Conservation (phyloP, 2,329 filamentous ascomycete species). For the Bipolaris oryzae region DNA sequence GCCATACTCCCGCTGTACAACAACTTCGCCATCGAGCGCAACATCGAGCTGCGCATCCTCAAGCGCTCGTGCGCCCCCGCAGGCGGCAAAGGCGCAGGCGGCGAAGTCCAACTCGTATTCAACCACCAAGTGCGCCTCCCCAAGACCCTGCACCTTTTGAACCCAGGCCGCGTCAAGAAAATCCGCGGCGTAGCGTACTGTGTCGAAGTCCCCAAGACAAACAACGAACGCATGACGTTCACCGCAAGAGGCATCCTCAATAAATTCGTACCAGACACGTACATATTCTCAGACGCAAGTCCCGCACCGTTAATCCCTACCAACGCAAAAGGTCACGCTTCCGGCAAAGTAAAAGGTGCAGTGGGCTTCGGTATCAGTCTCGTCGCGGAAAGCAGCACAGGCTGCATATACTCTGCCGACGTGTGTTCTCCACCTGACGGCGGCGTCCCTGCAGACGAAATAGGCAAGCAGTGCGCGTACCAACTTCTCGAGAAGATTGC, state of each 20-base stretch:
- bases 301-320: conserved; percentile 67
- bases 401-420: conserved; percentile 87
- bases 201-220: conserved; percentile 87
- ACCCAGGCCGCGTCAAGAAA: conserved; percentile 81
- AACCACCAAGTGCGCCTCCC: conserved; percentile 91
- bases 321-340: conserved; percentile 69
- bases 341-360: conserved; percentile 66
- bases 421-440: conserved; percentile 74
- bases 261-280: conserved; percentile 80
- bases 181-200: conserved; percentile 94
- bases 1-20: conserved; percentile 89
- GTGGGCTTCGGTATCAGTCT: conserved; percentile 91
- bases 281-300: conserved; percentile 76
- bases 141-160: conserved; percentile 89
- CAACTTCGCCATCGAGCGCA: conserved; percentile 85
- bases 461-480: conserved; percentile 85
- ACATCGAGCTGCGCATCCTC: conserved; percentile 83
- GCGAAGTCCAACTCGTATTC: conserved; percentile 91
- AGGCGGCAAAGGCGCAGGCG: conserved; percentile 78
- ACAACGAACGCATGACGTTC: conserved; percentile 95
- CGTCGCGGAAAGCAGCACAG: conserved; percentile 89
- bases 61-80: conserved; percentile 73
- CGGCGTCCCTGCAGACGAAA: conserved; percentile 84
- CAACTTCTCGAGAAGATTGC: conserved; percentile 85
- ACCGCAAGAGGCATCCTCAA: conserved; percentile 87